These are phyloP conservation scores for Wakefieldia striispora DNA, from an alignment of 768 basidiomycete genomes.

Conservation along the genomic window DNA sequence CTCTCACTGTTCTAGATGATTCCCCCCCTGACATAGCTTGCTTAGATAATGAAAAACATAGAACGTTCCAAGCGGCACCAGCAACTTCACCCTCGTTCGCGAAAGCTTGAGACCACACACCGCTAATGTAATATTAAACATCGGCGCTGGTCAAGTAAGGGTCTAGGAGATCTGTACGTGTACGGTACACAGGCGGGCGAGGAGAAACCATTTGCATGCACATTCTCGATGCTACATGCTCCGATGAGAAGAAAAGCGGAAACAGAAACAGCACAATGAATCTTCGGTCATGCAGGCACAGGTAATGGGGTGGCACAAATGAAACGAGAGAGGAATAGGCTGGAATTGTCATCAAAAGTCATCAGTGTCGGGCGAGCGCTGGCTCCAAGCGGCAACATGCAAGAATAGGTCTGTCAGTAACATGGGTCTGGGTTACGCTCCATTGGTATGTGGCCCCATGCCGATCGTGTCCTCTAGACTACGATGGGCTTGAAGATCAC, in stretches of 20 bases:
- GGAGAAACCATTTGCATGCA: slow-evolving; percentile 28
- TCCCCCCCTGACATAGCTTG: slow-evolving; percentile 30
- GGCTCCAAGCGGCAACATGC: slow-evolving; percentile 16
- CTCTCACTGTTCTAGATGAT: slow-evolving; percentile 32
- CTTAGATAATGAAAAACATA: slow-evolving; percentile 33
- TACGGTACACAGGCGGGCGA: slow-evolving; percentile 21
- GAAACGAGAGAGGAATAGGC: slow-evolving; percentile 17
- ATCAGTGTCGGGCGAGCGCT: slow-evolving; percentile 20
- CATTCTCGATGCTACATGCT: slow-evolving; percentile 25
- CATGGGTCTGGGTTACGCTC: slow-evolving; percentile 19
- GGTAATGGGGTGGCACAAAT: slow-evolving; percentile 17
- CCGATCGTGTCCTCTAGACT: slow-evolving; percentile 64
- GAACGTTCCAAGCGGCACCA: neutral
- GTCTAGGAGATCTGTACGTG: slow-evolving; percentile 27
- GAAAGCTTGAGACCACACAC: too few relatives aligned
- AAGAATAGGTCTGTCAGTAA: slow-evolving; percentile 16
- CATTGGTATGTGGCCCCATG: slow-evolving; percentile 30
- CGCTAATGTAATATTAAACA: slow-evolving; percentile 4
- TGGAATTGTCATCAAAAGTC: slow-evolving; percentile 30
- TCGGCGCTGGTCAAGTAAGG: slow-evolving; percentile 12
- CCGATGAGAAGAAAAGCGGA: slow-evolving; percentile 6
- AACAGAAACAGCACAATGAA: slow-evolving; percentile 12
- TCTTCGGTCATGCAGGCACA: slow-evolving; percentile 16
- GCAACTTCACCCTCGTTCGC: neutral
- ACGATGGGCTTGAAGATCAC: slow-evolving; percentile 83